phyloP scores from a whole-genome alignment of 2,329 filamentous ascomycete species.

The Mariannaea sp. region DNA sequence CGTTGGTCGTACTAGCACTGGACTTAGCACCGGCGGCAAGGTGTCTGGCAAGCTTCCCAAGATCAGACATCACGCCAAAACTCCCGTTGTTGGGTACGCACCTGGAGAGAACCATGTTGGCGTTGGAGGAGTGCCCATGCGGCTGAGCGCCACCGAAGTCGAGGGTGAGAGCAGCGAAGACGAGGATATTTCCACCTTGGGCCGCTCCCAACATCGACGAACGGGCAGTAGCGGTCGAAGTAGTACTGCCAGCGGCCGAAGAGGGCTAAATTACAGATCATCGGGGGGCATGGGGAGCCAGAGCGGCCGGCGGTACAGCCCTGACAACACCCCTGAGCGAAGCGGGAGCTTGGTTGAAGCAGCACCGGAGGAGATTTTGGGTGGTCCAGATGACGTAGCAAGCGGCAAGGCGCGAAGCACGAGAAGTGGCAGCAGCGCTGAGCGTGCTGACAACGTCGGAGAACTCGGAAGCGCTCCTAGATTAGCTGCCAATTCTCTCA shows the following conservation, averaged over 20 bases:
- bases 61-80: slow-evolving; percentile 85
- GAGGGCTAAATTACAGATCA: slow-evolving; percentile 54
- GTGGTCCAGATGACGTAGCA: slow-evolving; percentile 46
- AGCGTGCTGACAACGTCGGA: slow-evolving; percentile 64
- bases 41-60: slow-evolving; percentile 89
- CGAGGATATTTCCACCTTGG: slow-evolving; percentile 58
- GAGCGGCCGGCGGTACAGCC: slow-evolving; percentile 54
- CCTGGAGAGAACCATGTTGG: slow-evolving; percentile 76
- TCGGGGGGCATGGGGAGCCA: slow-evolving; percentile 53
- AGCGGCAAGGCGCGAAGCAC: slow-evolving; percentile 57
- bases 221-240: slow-evolving; percentile 78
- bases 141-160: slow-evolving; percentile 93
- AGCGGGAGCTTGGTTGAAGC: slow-evolving; percentile 57
- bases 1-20: slow-evolving; percentile 62
- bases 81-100: slow-evolving; percentile 77
- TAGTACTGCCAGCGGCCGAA: slow-evolving; percentile 62
- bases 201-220: slow-evolving; percentile 66
- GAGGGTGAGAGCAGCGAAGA: slow-evolving; percentile 85
- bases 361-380: slow-evolving; percentile 39
- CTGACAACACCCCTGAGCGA: slow-evolving; percentile 61
- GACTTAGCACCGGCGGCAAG: slow-evolving; percentile 64
- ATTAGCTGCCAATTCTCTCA: slow-evolving; percentile 62
- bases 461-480: slow-evolving; percentile 57
- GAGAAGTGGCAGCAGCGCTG: slow-evolving; percentile 61
- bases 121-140: slow-evolving; percentile 81